Evolutionary conservation across 768 basidiomycete genomes (phyloP).

Genomic region (Collybiopsis confluens): DNA sequence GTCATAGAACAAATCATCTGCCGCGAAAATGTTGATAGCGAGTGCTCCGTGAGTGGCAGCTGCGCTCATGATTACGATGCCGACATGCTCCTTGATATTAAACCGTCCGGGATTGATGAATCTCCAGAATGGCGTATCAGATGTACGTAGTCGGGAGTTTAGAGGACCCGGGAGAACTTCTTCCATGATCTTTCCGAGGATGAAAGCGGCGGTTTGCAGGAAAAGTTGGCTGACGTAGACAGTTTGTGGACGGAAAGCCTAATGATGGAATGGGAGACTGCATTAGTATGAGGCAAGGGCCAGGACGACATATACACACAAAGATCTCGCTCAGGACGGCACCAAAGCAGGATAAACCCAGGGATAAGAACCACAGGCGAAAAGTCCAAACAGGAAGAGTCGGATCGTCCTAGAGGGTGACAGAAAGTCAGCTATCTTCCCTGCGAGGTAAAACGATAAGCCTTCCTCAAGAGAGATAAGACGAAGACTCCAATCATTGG

Average conservation of each 20-base stretch:
- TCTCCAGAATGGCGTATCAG: conserved; percentile 21
- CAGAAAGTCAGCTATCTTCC: not conserved
- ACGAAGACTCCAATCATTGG: conserved; percentile 18
- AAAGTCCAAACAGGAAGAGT: conserved; percentile 25
- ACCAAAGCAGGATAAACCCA: conserved; percentile 26
- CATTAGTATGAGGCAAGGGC: conserved; percentile 20
- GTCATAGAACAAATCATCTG: conserved; percentile 39
- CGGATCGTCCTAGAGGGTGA: conserved; percentile 20
- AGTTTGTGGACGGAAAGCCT: conserved; percentile 39
- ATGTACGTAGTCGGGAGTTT: conserved; percentile 5
- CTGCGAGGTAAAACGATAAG: not conserved
- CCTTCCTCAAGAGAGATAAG: conserved; percentile 19
- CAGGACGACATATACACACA: conserved; percentile 5
- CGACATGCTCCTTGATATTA: conserved; percentile 45
- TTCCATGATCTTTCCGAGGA: conserved; percentile 12
- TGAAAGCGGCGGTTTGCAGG: conserved; percentile 12
- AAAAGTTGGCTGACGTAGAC: conserved; percentile 17
- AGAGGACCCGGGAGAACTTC: conserved; percentile 12
- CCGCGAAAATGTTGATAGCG: conserved; percentile 39
- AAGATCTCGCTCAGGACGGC: conserved; percentile 24
- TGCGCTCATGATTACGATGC: conserved; percentile 41
- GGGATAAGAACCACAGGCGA: conserved; percentile 22
- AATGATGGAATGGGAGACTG: conserved; percentile 5
- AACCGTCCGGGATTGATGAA: conserved; percentile 44
- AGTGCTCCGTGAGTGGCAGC: conserved; percentile 38